Base-by-base conservation (phyloP, 2,329 filamentous ascomycete species). In the Colletotrichum eleusines region DNA sequence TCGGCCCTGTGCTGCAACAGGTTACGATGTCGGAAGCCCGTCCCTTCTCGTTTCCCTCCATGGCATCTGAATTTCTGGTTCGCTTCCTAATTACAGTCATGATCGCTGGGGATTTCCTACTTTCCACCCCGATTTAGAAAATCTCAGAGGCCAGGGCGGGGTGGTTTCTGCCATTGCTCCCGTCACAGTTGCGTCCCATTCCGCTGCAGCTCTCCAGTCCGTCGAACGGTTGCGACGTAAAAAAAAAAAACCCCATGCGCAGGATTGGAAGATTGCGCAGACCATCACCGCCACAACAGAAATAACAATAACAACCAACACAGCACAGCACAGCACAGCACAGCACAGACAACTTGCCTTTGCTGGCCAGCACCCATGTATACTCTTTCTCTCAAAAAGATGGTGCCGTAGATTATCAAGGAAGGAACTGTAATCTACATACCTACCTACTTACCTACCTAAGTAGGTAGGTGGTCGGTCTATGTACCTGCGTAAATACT, bases 111-210 rank as follows among this genome's bases (percentile, higher is more conserved):
- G 7, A n/a, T 44, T 11, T n/a, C 20, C 42, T 26, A 26, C 26
- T 23, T n/a, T 18, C 38, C 54, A 48, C 53, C 63, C 63, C 59
- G 62, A 61, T 54, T 42, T 61, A 62, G 63, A 58, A 57, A 68
- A 63, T 68, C 64, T 63, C 58, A 40, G 44, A 54, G 26, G 54
- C 58, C 35, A 54, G 68, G 66, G 66, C 42, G n/a, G 7, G 28
- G 38, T 31, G 26, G 46, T 42, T 53, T 48, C 42, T 63, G 51
- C 14, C 35, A 44, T 46, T 69, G 58, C 58, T 63, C 65, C 69
- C 59, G 69, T 71, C 66, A 71, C 69, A 63, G 42, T 63, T 31
- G 63, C 68, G 50, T 55, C 48, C 50, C 46, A n/a, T n/a, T 7
- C 42, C 42, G 18, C 42, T 11, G 63, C 44, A 53, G 53, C n/a